phyloP scores from a whole-genome alignment of 2,329 filamentous ascomycete species.

The Calycina marina region DNA sequence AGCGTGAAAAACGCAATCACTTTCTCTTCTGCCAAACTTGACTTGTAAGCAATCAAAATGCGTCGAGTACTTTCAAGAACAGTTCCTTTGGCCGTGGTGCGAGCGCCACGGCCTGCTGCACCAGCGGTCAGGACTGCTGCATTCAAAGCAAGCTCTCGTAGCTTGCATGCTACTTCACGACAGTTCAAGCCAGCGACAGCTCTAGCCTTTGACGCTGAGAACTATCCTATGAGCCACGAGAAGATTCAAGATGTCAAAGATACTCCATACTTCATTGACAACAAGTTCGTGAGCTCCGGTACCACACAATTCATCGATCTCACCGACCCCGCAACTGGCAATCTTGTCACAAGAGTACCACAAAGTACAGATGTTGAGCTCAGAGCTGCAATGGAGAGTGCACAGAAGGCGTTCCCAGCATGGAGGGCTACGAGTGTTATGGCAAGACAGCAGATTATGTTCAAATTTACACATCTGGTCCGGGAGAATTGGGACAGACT shows the following conservation, averaged over 20 bases:
- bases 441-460: conserved; percentile 71
- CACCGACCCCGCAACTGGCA: conserved; percentile 73
- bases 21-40: no score
- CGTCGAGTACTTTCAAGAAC: conserved; percentile 18
- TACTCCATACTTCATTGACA: conserved; percentile 73
- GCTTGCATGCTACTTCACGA: conserved; percentile 41
- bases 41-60: conserved; percentile 15
- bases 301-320: conserved; percentile 64
- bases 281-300: conserved; percentile 56
- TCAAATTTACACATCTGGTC: conserved; percentile 68
- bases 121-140: conserved; percentile 18
- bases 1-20: no score
- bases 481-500: conserved; percentile 74
- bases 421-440: conserved; percentile 64
- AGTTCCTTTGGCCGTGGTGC: conserved; percentile 15
- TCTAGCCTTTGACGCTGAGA: conserved; percentile 40
- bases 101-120: conserved; percentile 13
- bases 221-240: conserved; percentile 59
- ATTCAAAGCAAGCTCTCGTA: conserved; percentile 28
- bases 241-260: conserved; percentile 52
- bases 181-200: conserved; percentile 38
- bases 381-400: conserved; percentile 58
- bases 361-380: conserved; percentile 70
- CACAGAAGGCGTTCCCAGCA: conserved; percentile 57
- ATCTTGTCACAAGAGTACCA: conserved; percentile 69